phyloP scores from a whole-genome alignment of 345 rosid genomes.

The Linum trigynum region DNA sequence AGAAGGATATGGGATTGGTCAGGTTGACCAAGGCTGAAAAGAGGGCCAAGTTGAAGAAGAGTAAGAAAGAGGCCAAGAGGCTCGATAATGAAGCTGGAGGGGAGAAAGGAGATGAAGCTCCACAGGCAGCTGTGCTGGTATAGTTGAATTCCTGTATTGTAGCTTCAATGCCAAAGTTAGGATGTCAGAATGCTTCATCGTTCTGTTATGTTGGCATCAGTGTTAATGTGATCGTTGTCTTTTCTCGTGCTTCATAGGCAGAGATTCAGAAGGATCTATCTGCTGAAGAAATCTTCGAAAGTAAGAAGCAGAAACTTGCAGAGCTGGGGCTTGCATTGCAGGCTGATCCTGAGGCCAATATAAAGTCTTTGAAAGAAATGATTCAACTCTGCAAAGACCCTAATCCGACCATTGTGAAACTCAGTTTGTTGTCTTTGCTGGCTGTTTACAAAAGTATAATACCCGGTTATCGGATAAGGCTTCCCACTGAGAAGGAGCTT shows the following conservation, averaged over 20 bases:
- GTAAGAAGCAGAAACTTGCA: constrained; percentile 60
- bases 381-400: constrained; percentile 48
- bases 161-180: neutral
- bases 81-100: constrained; percentile 16
- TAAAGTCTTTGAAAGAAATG: constrained; percentile 69
- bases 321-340: constrained; percentile 70
- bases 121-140: constrained; percentile 80
- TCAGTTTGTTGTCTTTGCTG: constrained; percentile 64
- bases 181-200: neutral
- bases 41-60: constrained; percentile 72
- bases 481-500: constrained; percentile 91
- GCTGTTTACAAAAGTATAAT: constrained; percentile 90
- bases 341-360: constrained; percentile 69
- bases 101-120: constrained; percentile 37
- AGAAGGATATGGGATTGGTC: constrained; percentile 15
- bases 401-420: constrained; percentile 56
- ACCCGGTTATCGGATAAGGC: constrained; percentile 95
- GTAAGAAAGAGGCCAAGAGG: constrained; percentile 70
- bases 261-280: constrained; percentile 82
- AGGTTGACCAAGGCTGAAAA: constrained; percentile 62
- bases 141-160: neutral
- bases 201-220: neutral
- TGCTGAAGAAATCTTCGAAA: constrained; percentile 63
- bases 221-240: neutral
- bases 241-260: constrained; percentile 40